Evolutionary conservation across 2,329 filamentous ascomycete species (phyloP).

Genomic region (Coniochaeta sp.): DNA sequence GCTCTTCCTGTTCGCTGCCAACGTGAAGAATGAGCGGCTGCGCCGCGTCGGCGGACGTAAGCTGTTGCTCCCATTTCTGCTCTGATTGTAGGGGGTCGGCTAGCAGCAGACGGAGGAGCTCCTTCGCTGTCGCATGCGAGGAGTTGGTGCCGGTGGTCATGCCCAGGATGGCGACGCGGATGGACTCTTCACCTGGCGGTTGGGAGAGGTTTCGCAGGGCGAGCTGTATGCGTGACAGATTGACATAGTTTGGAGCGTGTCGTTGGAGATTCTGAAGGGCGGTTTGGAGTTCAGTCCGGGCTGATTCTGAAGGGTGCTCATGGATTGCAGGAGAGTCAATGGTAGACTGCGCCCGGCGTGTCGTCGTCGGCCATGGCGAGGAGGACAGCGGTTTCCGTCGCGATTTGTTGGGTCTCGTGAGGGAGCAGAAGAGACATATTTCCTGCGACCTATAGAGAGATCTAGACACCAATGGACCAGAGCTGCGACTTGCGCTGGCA

Average conservation of each 20-base stretch:
- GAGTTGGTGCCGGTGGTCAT: conserved; percentile 30
- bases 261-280: conserved; percentile 54
- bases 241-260: conserved; percentile 53
- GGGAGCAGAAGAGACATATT: conserved; percentile 24
- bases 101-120: conserved; percentile 60
- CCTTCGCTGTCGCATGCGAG: conserved; percentile 42
- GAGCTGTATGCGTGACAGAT: conserved; percentile 63
- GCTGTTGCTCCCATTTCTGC: conserved; percentile 58
- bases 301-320: conserved; percentile 12
- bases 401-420: conserved; percentile 7
- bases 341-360: conserved; percentile 16
- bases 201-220: conserved; percentile 59
- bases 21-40: conserved; percentile 59
- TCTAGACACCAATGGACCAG: background rate
- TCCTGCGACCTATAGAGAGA: conserved; percentile 7
- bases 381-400: background rate
- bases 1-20: conserved; percentile 17
- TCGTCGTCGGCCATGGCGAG: background rate
- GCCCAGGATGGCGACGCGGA: conserved; percentile 51
- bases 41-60: conserved; percentile 42
- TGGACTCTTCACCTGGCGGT: conserved; percentile 44
- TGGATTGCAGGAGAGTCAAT: conserved; percentile 4
- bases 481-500: conserved; percentile 10
- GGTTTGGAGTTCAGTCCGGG: conserved; percentile 48
- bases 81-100: conserved; percentile 60